Percentiles rank a stretch among this genome's conserved stretches.
Evolutionary conservation across 805 yeast species (phyloP).

Genomic region (Lachancea dasiensis): DNA sequence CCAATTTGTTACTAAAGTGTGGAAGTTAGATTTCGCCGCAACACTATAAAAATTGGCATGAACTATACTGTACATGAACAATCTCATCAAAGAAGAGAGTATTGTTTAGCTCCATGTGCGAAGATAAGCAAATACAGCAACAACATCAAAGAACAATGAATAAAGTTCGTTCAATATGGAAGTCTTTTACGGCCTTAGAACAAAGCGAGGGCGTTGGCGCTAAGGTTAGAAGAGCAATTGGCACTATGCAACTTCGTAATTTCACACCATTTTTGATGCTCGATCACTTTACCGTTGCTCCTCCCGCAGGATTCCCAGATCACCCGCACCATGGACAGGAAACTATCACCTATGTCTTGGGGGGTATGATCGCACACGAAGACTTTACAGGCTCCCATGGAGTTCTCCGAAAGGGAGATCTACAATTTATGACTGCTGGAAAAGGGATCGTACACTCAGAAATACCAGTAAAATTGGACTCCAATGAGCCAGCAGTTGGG

Average conservation of each 20-base stretch:
- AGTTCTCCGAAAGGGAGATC: constrained; percentile 69
- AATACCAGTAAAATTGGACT: constrained; percentile 60
- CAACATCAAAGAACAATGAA: constrained; percentile 5
- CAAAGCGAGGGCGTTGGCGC: constrained; percentile 90
- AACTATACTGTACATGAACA: no score
- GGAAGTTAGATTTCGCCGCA: no score
- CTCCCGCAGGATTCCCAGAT: constrained; percentile 73
- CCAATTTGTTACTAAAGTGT: no score
- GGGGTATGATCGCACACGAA: constrained; percentile 71
- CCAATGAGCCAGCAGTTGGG: constrained; percentile 51
- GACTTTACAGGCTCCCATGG: constrained; percentile 87
- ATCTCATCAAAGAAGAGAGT: no score
- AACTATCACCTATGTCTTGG: constrained; percentile 62
- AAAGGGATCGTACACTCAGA: constrained; percentile 81
- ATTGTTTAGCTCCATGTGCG: no score
- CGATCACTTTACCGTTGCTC: constrained; percentile 65
- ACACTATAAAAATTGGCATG: no score
- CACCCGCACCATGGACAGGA: constrained; percentile 83
- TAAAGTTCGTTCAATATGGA: constrained; percentile 41
- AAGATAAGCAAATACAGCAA: not conserved
- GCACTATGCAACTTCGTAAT: constrained; percentile 58
- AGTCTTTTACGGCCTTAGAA: constrained; percentile 53
- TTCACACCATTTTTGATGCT: constrained; percentile 78
- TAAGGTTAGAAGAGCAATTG: constrained; percentile 72
- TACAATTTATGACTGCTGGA: constrained; percentile 94